Percentiles rank a stretch among this genome's conserved stretches.
phyloP scores from a whole-genome alignment of 2,329 filamentous ascomycete species.

The Thyridium curvatum region DNA sequence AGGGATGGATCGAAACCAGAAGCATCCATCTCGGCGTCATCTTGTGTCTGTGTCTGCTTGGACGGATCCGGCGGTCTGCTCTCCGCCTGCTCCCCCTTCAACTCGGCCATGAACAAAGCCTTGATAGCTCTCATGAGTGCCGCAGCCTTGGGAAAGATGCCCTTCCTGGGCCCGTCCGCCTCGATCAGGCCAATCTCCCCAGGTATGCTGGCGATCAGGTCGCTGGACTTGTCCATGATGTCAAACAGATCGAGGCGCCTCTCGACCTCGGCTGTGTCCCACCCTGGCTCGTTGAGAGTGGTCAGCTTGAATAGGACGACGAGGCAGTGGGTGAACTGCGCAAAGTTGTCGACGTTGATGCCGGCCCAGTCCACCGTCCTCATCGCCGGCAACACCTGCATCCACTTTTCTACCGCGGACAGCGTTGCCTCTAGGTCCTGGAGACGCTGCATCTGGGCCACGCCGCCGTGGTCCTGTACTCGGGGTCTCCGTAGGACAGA shows the following conservation, averaged over 20 bases:
- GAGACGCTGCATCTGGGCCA: slow-evolving; percentile 9
- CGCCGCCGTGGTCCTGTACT: slow-evolving; percentile 1
- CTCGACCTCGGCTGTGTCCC: slow-evolving; percentile 14
- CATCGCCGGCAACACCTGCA: slow-evolving; percentile 8
- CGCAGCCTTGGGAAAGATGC: slow-evolving; percentile 15
- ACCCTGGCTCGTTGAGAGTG: slow-evolving; percentile 13
- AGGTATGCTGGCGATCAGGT: slow-evolving; percentile 8
- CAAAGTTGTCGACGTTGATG: slow-evolving; percentile 12
- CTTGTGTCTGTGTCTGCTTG: not conserved
- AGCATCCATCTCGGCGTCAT: not conserved
- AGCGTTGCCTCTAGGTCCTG: slow-evolving; percentile 14
- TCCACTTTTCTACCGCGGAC: slow-evolving; percentile 11
- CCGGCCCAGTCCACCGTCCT: slow-evolving; percentile 11
- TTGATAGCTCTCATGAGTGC: slow-evolving; percentile 12
- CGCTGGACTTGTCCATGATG: slow-evolving; percentile 10
- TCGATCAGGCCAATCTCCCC: slow-evolving; percentile 9
- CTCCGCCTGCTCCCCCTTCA: slow-evolving; percentile 1
- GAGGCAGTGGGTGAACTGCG: slow-evolving; percentile 15
- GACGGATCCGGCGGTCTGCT: not conserved
- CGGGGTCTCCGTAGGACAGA: slow-evolving; percentile 5
- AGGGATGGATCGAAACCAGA: too few species aligned
- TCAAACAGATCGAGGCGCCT: slow-evolving; percentile 13
- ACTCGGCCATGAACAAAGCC: slow-evolving; percentile 12
- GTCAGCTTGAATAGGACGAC: slow-evolving; percentile 16
- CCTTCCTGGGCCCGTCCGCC: slow-evolving; percentile 9